Percentiles rank a stretch among this genome's conserved stretches.
These are phyloP conservation scores for Calonectria naviculata DNA, from an alignment of 2,329 filamentous ascomycete species.

Conservation along the genomic window DNA sequence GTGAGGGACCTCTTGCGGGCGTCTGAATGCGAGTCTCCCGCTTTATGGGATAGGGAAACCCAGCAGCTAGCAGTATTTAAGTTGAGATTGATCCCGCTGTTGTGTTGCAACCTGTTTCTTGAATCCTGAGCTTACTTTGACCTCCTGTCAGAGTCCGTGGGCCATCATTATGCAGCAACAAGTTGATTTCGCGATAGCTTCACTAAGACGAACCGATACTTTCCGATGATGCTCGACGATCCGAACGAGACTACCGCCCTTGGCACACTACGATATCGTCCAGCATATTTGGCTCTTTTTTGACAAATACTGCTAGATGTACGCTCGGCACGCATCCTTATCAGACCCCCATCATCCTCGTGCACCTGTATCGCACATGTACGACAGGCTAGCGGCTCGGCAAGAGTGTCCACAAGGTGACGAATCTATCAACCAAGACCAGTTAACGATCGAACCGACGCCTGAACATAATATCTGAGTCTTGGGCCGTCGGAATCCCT, in stretches of 20 bases:
- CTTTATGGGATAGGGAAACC: constrained; percentile 30
- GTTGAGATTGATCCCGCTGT: constrained; percentile 32
- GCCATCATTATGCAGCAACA: not conserved
- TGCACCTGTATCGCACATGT: not conserved
- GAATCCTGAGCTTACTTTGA: constrained; percentile 26
- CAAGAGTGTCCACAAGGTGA: not conserved
- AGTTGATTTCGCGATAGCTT: not conserved
- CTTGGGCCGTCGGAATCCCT: constrained; percentile 6
- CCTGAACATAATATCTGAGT: constrained; percentile 10
- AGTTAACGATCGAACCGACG: not conserved
- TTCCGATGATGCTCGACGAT: not conserved
- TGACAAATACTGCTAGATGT: constrained; percentile 2
- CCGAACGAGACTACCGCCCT: not conserved
- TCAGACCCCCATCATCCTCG: constrained; percentile 8
- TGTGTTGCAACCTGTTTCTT: constrained; percentile 2
- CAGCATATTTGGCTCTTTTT: not conserved
- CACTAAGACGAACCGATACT: not conserved
- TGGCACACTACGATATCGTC: not conserved
- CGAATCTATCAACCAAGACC: constrained; percentile 14
- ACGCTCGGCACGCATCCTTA: constrained; percentile 10
- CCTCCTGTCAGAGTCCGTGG: constrained; percentile 3
- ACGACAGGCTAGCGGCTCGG: constrained; percentile 15
- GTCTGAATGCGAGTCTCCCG: constrained; percentile 43
- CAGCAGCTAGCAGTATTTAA: constrained; percentile 37
- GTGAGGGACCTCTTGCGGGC: constrained; percentile 39